Conservation (phyloP, 768 basidiomycete species). For the Tricholoma furcatifolium region DNA sequence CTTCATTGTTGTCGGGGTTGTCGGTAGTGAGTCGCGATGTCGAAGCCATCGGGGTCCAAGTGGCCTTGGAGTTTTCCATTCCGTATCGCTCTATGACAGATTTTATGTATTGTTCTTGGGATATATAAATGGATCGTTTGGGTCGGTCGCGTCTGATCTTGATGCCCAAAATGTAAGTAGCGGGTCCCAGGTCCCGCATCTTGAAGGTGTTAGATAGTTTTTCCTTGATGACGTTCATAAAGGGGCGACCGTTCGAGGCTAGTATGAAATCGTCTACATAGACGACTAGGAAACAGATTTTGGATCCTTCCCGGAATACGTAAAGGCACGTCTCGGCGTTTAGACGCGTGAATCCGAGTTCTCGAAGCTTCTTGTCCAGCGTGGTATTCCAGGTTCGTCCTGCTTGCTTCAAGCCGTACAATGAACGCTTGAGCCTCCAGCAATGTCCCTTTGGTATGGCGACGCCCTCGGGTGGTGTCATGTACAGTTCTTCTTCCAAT, state of each 20-base stretch:
- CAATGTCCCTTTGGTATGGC: background rate
- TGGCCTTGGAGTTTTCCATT: background rate
- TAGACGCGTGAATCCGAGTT: no score
- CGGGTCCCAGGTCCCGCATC: background rate
- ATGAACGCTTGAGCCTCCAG: background rate
- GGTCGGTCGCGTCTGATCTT: no score
- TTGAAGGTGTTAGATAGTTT: background rate
- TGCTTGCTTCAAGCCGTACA: background rate
- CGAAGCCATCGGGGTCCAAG: background rate
- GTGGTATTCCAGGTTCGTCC: background rate
- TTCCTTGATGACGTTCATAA: no score
- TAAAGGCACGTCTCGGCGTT: no score
- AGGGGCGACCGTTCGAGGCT: no score
- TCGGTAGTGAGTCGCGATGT: background rate
- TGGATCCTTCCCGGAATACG: no score
- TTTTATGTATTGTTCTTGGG: no score
- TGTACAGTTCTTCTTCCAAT: background rate
- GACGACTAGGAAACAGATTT: no score
- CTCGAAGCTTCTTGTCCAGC: background rate
- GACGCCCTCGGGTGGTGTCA: background rate
- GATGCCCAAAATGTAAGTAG: no score
- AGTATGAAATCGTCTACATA: no score
- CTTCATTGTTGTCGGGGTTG: no score
- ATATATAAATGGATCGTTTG: no score
- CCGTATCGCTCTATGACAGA: background rate